Evolutionary conservation across 306 rosid species (phyloP).

Genomic region (Acacia acuminata): DNA sequence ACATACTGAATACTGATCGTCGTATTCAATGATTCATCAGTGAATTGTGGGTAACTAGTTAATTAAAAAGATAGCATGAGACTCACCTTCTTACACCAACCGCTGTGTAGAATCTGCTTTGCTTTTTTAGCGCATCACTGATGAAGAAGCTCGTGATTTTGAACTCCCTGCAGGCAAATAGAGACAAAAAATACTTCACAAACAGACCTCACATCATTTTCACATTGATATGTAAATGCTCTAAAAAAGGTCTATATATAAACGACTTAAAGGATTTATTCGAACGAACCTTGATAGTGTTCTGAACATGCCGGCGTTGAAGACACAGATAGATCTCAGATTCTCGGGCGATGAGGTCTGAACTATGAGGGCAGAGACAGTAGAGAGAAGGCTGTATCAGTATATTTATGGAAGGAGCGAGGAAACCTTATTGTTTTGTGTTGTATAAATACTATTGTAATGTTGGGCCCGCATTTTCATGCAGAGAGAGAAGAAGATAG

Average conservation of each 20-base stretch:
- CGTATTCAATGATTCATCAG: not conserved
- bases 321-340: slow-evolving; percentile 37
- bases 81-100: slow-evolving; percentile 59
- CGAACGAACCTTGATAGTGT: slow-evolving; percentile 56
- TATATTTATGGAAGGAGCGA: slow-evolving; percentile 36
- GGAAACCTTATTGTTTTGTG: slow-evolving; percentile 18
- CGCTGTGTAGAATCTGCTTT: slow-evolving; percentile 44
- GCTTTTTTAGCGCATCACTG: slow-evolving; percentile 38
- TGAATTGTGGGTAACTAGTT: not conserved
- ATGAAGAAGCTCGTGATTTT: slow-evolving; percentile 33
- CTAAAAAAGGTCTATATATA: no score
- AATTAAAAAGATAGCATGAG: slow-evolving; percentile 29
- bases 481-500: slow-evolving; percentile 33
- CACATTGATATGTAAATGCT: not conserved
- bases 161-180: slow-evolving; percentile 42
- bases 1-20: not conserved
- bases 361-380: slow-evolving; percentile 15
- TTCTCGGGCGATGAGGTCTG: not conserved
- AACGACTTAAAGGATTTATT: not conserved
- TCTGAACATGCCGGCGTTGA: slow-evolving; percentile 49
- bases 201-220: not conserved
- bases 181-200: not conserved
- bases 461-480: slow-evolving; percentile 43
- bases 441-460: not conserved
- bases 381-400: slow-evolving; percentile 12